Evolutionary conservation across 148 eudicot genomes (phyloP).

Genomic region (Linanthus parryae): DNA sequence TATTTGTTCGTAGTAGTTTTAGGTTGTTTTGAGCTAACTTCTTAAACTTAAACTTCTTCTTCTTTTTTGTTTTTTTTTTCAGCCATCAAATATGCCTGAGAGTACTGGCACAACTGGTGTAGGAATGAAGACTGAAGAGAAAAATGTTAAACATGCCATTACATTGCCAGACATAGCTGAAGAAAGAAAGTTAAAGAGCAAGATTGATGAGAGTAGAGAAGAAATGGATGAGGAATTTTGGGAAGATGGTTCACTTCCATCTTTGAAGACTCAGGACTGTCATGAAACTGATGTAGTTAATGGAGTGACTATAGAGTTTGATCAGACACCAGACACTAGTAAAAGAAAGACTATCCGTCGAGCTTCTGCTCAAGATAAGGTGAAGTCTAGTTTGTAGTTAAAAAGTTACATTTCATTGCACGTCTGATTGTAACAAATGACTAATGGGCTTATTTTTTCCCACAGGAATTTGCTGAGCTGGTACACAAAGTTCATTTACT

Average conservation of each 20-base stretch:
- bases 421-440: neutral
- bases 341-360: slow-evolving; percentile 57
- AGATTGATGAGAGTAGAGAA: slow-evolving; percentile 17
- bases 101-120: neutral
- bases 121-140: slow-evolving; percentile 16
- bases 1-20: too few species aligned
- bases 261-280: slow-evolving; percentile 17
- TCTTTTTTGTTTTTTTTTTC: neutral
- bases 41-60: neutral
- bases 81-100: neutral
- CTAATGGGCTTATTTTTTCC: slow-evolving; percentile 6
- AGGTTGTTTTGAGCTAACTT: too few species aligned
- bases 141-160: slow-evolving; percentile 9
- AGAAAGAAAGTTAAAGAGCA: slow-evolving; percentile 10
- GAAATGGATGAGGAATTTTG: slow-evolving; percentile 52
- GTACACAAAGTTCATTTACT: slow-evolving; percentile 90
- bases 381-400: slow-evolving; percentile 9
- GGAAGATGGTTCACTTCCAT: slow-evolving; percentile 69
- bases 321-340: slow-evolving; percentile 44
- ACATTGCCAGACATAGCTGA: slow-evolving; percentile 9
- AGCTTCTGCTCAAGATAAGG: slow-evolving; percentile 92
- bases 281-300: slow-evolving; percentile 12
- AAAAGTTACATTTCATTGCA: neutral
- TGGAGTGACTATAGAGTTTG: slow-evolving; percentile 70
- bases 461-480: slow-evolving; percentile 77